Percentiles rank a stretch among this genome's conserved stretches.
Conservation (phyloP, 768 basidiomycete genomes). For the Paxillus involutus region DNA sequence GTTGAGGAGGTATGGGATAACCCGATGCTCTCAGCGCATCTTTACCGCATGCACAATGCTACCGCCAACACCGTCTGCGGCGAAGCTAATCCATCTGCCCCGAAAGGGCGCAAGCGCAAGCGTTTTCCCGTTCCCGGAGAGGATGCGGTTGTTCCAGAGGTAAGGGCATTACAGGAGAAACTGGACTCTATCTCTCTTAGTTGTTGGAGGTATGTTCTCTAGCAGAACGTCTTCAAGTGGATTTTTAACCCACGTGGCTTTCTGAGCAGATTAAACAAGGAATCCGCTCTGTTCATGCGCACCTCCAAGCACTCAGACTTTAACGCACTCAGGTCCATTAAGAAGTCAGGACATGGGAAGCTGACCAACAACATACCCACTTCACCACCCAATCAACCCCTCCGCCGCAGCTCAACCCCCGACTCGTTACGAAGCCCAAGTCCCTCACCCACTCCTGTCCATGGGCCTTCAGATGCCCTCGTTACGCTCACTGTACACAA, state of each 20-base stretch:
- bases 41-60: conserved; percentile 53
- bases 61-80: conserved; percentile 38
- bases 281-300: conserved; percentile 62
- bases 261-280: conserved; percentile 44
- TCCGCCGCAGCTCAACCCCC: neutral
- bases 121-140: conserved; percentile 21
- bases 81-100: conserved; percentile 29
- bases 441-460: neutral
- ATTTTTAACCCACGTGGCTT: conserved; percentile 1
- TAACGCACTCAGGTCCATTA: conserved; percentile 46
- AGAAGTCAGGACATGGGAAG: conserved; percentile 36
- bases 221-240: neutral
- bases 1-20: conserved; percentile 51
- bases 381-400: neutral
- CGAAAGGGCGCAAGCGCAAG: conserved; percentile 36
- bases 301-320: conserved; percentile 64
- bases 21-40: conserved; percentile 56
- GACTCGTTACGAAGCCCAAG: neutral
- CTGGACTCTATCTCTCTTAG: conserved; percentile 54
- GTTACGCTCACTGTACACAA: conserved; percentile 62
- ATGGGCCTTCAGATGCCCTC: conserved; percentile 39
- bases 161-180: conserved; percentile 45
- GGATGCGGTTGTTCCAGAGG: conserved; percentile 42
- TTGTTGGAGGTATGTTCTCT: conserved; percentile 58
- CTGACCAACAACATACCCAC: neutral